A percentile compares a stretch with the other conserved stretches of the same genome.
Evolutionary conservation across 2,329 filamentous ascomycete genomes (phyloP).

Genomic region (Emmonsiellopsis sp.): DNA sequence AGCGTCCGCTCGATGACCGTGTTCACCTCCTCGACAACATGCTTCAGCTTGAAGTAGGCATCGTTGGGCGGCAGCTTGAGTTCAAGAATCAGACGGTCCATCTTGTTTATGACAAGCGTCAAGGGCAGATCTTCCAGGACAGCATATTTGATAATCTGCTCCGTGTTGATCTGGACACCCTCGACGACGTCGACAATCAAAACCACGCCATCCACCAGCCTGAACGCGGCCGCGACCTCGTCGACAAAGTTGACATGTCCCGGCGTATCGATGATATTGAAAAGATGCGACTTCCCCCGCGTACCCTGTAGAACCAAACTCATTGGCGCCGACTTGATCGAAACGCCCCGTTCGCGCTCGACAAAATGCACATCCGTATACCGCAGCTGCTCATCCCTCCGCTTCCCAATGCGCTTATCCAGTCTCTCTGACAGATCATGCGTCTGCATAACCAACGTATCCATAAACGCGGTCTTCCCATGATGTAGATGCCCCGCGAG

Average conservation of each 20-base stretch:
- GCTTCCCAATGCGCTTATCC: constrained; percentile 71
- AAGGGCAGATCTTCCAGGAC: constrained; percentile 82
- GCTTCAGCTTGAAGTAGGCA: constrained; percentile 97
- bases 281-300: constrained; percentile 84
- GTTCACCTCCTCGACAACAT: constrained; percentile 98
- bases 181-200: constrained; percentile 94
- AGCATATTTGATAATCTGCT: constrained; percentile 94
- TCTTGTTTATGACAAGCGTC: constrained; percentile 89
- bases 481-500: constrained; percentile 91
- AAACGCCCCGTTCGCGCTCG: constrained; percentile 81
- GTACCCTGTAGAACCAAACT: constrained; percentile 80
- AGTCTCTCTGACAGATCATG: constrained; percentile 74
- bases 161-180: constrained; percentile 96
- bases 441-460: constrained; percentile 94
- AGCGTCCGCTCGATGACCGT: constrained; percentile 83
- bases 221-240: constrained; percentile 80
- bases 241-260: constrained; percentile 98
- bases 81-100: constrained; percentile 90
- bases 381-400: constrained; percentile 77
- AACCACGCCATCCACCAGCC: constrained; percentile 84
- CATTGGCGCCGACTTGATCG: constrained; percentile 91
- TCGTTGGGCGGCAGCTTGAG: constrained; percentile 88
- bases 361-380: constrained; percentile 90
- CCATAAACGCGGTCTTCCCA: constrained; percentile 96
- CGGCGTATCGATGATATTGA: constrained; percentile 93